A percentile compares a stretch with the other conserved stretches of the same genome.
phyloP scores from a whole-genome alignment of 768 basidiomycete species.

The Mycena olivaceomarginata region DNA sequence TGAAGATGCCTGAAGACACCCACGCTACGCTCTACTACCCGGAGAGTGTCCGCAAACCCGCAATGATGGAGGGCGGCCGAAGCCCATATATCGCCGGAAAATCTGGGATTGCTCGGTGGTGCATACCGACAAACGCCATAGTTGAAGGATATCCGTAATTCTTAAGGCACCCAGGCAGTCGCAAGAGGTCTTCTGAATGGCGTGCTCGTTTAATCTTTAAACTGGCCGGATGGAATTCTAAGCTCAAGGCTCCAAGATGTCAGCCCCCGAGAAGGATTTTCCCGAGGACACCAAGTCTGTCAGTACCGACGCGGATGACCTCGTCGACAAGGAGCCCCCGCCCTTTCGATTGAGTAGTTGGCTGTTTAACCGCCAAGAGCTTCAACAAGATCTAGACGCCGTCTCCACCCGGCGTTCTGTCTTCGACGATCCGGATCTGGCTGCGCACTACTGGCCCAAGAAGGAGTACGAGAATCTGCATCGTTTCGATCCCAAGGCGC shows the following conservation, averaged over 20 bases:
- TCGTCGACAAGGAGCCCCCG: conserved; percentile 59
- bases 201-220: conserved; percentile 27
- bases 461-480: conserved; percentile 72
- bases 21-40: no score
- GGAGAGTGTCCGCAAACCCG: no score
- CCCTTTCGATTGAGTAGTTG: conserved; percentile 59
- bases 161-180: neutral
- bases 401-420: conserved; percentile 71
- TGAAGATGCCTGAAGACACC: no score
- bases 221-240: neutral
- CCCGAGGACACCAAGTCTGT: conserved; percentile 23
- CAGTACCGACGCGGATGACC: conserved; percentile 46
- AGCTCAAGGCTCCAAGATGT: neutral
- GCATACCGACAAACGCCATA: conserved; percentile 29
- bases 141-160: neutral
- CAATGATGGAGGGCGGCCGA: no score
- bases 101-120: neutral
- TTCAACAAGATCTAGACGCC: conserved; percentile 56
- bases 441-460: conserved; percentile 69
- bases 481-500: conserved; percentile 72
- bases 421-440: conserved; percentile 69
- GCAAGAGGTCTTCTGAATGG: conserved; percentile 30
- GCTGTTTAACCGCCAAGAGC: conserved; percentile 53
- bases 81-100: neutral
- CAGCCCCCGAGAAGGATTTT: conserved; percentile 1